phyloP scores from a whole-genome alignment of 805 yeast genomes.

The Vanderwaltozyma verrucispora region DNA sequence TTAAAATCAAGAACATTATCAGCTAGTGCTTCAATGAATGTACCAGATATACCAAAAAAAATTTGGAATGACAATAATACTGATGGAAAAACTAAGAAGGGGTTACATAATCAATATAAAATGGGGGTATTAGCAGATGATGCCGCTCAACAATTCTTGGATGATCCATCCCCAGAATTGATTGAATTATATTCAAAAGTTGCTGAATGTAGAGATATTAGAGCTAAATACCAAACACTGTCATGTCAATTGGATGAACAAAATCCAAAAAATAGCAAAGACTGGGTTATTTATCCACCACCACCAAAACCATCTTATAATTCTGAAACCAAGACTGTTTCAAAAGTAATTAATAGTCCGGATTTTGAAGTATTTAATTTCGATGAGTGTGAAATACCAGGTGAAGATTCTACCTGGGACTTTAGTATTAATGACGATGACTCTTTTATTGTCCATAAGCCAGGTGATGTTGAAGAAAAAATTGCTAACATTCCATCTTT shows the following conservation, averaged over 20 bases:
- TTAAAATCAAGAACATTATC: slow-evolving; percentile 13
- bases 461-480: slow-evolving; percentile 25
- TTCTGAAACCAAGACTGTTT: slow-evolving; percentile 43
- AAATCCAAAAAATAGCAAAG: slow-evolving; percentile 71
- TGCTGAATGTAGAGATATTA: slow-evolving; percentile 53
- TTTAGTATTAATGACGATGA: slow-evolving; percentile 50
- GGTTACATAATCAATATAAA: slow-evolving; percentile 29
- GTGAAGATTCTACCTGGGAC: slow-evolving; percentile 42
- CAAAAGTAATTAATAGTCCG: slow-evolving; percentile 31
- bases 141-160: slow-evolving; percentile 34
- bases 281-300: slow-evolving; percentile 80
- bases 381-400: slow-evolving; percentile 34
- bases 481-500: slow-evolving; percentile 67
- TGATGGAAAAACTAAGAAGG: slow-evolving; percentile 2
- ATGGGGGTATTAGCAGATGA: slow-evolving; percentile 38
- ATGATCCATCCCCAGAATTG: slow-evolving; percentile 54
- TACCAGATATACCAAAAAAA: slow-evolving; percentile 13
- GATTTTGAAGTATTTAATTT: slow-evolving; percentile 36
- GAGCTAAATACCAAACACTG: slow-evolving; percentile 62
- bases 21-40: slow-evolving; percentile 16
- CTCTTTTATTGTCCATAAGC: slow-evolving; percentile 51
- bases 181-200: slow-evolving; percentile 53
- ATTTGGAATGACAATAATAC: slow-evolving; percentile 1
- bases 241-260: slow-evolving; percentile 65
- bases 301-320: slow-evolving; percentile 92